Percentiles rank a stretch among this genome's conserved stretches.
phyloP scores from a whole-genome alignment of 192 early-diverging fungal genomes.

The Gaertneriomyces sp. region DNA sequence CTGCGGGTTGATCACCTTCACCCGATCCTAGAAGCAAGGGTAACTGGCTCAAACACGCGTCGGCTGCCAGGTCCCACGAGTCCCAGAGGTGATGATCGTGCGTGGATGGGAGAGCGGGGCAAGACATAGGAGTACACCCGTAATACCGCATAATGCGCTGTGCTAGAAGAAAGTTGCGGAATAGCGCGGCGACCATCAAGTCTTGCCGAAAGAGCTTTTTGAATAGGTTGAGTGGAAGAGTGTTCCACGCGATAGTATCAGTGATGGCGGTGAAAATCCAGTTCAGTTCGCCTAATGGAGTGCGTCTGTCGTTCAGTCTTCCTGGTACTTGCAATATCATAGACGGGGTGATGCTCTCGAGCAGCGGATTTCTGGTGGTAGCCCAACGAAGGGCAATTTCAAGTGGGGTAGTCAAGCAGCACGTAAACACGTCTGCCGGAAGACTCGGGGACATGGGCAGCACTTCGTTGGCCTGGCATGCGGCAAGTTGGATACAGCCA shows the following conservation, averaged over 20 bases:
- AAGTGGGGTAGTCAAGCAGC: conserved; percentile 93
- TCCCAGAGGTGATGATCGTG: conserved; percentile 97
- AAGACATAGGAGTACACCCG: conserved; percentile 86
- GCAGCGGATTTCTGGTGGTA: conserved; percentile 77
- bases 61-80: conserved; percentile 91
- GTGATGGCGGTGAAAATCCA: conserved; percentile 99
- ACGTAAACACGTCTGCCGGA: conserved; percentile 95
- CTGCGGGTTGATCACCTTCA: conserved; percentile 21
- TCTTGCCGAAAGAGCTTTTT: conserved; percentile 90
- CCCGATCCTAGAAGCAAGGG: conserved; percentile 65
- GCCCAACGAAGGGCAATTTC: conserved; percentile 91
- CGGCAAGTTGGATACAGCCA: conserved; percentile 86
- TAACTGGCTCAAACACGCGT: conserved; percentile 87
- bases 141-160: conserved; percentile 95
- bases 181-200: conserved; percentile 88
- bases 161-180: conserved; percentile 92
- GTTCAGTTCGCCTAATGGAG: conserved; percentile 94
- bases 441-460: conserved; percentile 91
- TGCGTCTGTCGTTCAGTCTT: conserved; percentile 80
- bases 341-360: conserved; percentile 70
- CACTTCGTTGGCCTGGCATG: conserved; percentile 76
- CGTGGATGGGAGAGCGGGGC: conserved; percentile 79
- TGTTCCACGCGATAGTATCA: conserved; percentile 97
- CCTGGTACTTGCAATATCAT: conserved; percentile 88
- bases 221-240: conserved; percentile 83